Evolutionary conservation across 2,329 filamentous ascomycete species (phyloP).

Genomic region (Fusarium succisae): DNA sequence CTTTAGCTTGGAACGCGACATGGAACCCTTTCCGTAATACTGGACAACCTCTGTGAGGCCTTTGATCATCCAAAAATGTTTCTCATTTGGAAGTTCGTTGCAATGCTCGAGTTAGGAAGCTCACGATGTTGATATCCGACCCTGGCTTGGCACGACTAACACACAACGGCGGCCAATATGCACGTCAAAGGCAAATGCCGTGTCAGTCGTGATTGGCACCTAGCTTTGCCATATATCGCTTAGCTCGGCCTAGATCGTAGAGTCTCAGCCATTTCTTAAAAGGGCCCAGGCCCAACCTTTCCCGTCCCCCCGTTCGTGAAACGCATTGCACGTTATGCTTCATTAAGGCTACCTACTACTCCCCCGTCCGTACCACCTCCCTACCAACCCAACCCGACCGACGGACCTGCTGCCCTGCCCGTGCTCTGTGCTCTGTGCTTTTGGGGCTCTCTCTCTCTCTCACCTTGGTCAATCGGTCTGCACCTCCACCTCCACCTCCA

Average conservation of each 20-base stretch:
- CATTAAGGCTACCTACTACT: conserved; percentile 12
- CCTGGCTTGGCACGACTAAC: conserved; percentile 14
- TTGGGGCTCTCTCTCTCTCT: neutral
- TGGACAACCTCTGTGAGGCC: conserved; percentile 3
- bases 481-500: conserved; percentile 1
- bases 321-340: conserved; percentile 29
- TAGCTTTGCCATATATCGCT: conserved; percentile 11
- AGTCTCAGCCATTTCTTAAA: conserved; percentile 29
- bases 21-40: conserved; percentile 29
- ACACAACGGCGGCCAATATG: conserved; percentile 20
- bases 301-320: conserved; percentile 30
- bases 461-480: conserved; percentile 7
- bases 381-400: neutral
- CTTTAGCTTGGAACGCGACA: conserved; percentile 29
- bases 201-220: conserved; percentile 18
- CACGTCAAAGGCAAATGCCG: conserved; percentile 29
- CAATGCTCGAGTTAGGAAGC: neutral
- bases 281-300: conserved; percentile 33
- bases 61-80: neutral
- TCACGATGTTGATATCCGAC: conserved; percentile 13
- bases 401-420: neutral
- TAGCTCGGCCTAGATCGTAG: conserved; percentile 3
- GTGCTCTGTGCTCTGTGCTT: neutral
- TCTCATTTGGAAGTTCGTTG: neutral
- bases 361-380: neutral